Base-by-base conservation (phyloP, 352 stramenopile species). In the Phytophthora capsici region DNA sequence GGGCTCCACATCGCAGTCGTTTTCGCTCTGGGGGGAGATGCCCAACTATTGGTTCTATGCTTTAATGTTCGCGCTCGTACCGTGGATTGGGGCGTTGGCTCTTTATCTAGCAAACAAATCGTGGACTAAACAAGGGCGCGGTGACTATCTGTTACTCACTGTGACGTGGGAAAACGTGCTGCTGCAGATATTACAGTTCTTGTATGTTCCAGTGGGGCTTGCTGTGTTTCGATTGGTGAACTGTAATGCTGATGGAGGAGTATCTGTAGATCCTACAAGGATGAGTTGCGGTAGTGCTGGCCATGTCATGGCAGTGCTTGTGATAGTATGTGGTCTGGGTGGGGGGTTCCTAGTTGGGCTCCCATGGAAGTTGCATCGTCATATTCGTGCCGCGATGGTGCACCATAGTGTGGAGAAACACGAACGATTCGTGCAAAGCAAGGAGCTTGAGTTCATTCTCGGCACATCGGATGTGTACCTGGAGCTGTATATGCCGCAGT, bases 11-110 rank as follows among this genome's bases (percentile, higher is more conserved):
- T 71, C 62, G 9, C 79, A 82, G 49, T 32, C 71, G 6, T 89
- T 88, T 40, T 90, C 77, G 16, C 57, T 89, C 1, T 91, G 78
- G 78, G 83, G 75, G 1, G 75, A 88, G 38, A 80, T 87, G 78
- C 32, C n/a, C 1, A 10, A 59, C 34, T 92, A 92, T 56, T 87
- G 77, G 81, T 25, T 78, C n/a, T 89, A 90, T 63, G 77, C 81
- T 3, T 44, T 92, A 6, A 28, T 32, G 23, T 91, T 66, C 50
- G 63, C 43, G 6, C 14, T 77, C 2, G 43, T 84, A 0, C 77
- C 80, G 17, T 62, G 44, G n/a, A 54, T 51, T 17, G 53, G 47
- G 1, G 41, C 69, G 23, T 4, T 62, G 2, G 32, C 28, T 20
- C 38, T 64, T n/a, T 46, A 47, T 20, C 0, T 58, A 1, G 44